Base-by-base conservation (phyloP, 495 filamentous ascomycete species). In the Daldinia concentrica region DNA sequence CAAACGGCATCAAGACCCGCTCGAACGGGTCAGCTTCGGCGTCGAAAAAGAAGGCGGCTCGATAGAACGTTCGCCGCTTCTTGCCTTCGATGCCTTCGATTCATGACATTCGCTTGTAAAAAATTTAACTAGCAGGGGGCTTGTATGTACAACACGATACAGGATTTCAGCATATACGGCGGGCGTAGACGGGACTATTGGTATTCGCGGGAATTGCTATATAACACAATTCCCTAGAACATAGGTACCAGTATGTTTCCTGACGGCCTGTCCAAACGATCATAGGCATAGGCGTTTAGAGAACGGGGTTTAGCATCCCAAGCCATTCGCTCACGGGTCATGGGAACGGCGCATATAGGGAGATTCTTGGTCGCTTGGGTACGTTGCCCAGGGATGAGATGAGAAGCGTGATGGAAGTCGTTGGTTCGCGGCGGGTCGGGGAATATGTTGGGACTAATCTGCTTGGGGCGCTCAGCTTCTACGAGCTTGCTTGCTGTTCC, bases 61-160 rank as follows among this genome's bases (percentile, higher is more conserved):
- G 63, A 68, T 74, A 74, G 52, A 62, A 15, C 7, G 19, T 17
- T 45, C 12, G 37, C 32, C 22, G 45, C 54, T 37, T 30, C 9
- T 50, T 57, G 34, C 51, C 48, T 62, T 54, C 26, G 29, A 43
- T 57, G 34, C 51, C 48, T 62, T 54, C 26, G 29, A 43, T 58
- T 67, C 66, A 64, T 39, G 56, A 69, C 67, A 66, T 74, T 74
- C 71, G 66, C 59, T 74, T 71, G 66, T 71, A 66, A 51, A 51
- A 74, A 56, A 57, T 52, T 63, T 66, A 41, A n/a, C 52, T 48
- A 37, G 8, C 24, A 48, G 37, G 43, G 30, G 52, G 63, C 64
- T 30, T 32, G 39, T 32, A 66, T 74, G 66, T 67, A 74, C 39
- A 62, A 70, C 66, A 70, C 43, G 50, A 66, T 26, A 52, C 57